Percentiles rank a stretch among this genome's conserved stretches.
Evolutionary conservation across 176 grass and related monocot species (phyloP).

Genomic region (Secale cereale): DNA sequence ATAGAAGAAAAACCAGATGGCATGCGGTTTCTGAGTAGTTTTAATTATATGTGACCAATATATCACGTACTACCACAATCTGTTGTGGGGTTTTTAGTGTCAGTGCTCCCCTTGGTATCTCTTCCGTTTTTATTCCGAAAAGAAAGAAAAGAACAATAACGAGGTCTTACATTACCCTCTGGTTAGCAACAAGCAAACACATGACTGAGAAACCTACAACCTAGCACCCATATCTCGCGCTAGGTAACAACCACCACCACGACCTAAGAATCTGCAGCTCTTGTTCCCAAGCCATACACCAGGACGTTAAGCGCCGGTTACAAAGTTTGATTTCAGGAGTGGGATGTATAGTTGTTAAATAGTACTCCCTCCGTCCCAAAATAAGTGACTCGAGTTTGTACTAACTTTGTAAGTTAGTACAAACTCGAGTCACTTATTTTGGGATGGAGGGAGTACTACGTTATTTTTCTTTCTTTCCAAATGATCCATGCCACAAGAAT

Average conservation of each 20-base stretch:
- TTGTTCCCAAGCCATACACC: neutral
- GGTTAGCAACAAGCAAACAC: neutral
- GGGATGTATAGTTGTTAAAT: neutral
- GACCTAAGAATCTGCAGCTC: neutral
- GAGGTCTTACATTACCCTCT: neutral
- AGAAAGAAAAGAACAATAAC: neutral
- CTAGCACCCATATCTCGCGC: neutral
- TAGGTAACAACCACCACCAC: neutral
- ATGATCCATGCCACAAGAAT: neutral
- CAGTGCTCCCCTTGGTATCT: neutral
- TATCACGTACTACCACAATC: neutral
- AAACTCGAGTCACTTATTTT: too few relatives aligned
- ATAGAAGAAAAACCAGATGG: neutral
- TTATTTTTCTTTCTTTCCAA: neutral
- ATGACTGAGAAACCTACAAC: neutral
- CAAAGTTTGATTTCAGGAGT: neutral
- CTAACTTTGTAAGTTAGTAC: too few relatives aligned
- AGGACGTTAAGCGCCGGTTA: neutral
- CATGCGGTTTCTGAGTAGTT: neutral
- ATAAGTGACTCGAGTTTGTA: too few relatives aligned
- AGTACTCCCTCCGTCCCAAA: too few relatives aligned
- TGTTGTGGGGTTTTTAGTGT: neutral
- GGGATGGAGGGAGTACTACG: too few relatives aligned
- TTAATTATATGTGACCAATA: constrained; percentile 1
- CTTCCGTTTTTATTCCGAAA: neutral